Evolutionary conservation across 352 stramenopile genomes (phyloP).

Genomic region (Pythium scleroteichum): DNA sequence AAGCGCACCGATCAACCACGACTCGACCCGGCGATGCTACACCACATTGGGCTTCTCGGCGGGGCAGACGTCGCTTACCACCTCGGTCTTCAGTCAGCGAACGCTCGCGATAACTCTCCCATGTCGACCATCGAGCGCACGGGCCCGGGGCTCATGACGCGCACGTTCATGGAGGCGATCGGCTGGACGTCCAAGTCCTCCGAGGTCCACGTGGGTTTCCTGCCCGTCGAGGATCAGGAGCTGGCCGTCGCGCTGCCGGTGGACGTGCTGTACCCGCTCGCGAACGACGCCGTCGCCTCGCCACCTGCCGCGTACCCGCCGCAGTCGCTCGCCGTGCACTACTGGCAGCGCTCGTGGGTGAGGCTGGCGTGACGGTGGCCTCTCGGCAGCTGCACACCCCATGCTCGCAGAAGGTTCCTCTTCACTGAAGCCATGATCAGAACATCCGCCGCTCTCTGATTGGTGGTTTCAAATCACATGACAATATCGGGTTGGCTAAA

Average conservation of each 20-base stretch:
- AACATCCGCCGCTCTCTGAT: background rate
- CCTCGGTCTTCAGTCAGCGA: background rate
- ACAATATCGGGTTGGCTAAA: slow-evolving; percentile 17
- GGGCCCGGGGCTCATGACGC: slow-evolving; percentile 52
- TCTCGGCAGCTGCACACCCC: background rate
- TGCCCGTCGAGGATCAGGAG: slow-evolving; percentile 21
- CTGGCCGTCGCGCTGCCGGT: slow-evolving; percentile 35
- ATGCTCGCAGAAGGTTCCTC: background rate
- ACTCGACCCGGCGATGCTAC: slow-evolving; percentile 26
- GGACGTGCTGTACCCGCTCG: slow-evolving; percentile 42
- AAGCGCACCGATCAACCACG: slow-evolving; percentile 5
- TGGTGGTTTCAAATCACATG: background rate
- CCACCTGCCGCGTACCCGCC: background rate
- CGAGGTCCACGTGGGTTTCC: slow-evolving; percentile 26
- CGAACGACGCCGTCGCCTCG: slow-evolving; percentile 28
- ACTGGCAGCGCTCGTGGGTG: slow-evolving; percentile 45
- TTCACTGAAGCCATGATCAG: slow-evolving; percentile 5
- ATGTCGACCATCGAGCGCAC: slow-evolving; percentile 56
- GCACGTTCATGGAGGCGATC: slow-evolving; percentile 48
- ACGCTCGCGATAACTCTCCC: background rate
- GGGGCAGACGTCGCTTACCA: slow-evolving; percentile 15
- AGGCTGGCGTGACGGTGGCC: background rate
- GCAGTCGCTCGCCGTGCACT: slow-evolving; percentile 43
- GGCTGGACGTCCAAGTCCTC: slow-evolving; percentile 28
- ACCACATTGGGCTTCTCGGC: slow-evolving; percentile 21